Evolutionary conservation across 495 filamentous ascomycete species (phyloP).

Genomic region (Neurospora africana): DNA sequence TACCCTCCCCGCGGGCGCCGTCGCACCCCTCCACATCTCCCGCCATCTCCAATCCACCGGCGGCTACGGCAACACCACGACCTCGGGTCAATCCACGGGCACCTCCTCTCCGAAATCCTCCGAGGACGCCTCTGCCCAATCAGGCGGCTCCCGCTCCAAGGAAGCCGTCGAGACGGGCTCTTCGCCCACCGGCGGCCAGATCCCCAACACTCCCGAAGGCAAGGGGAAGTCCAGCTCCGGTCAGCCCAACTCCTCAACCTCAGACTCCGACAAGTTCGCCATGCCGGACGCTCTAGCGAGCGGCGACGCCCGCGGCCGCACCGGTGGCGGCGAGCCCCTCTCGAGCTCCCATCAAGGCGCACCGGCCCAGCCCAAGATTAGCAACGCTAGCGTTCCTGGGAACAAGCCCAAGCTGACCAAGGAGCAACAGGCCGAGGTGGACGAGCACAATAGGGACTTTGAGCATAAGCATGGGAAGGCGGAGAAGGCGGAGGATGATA

Average conservation of each 20-base stretch:
- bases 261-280: not conserved
- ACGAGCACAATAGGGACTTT: slow-evolving; percentile 41
- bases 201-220: not conserved
- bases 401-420: slow-evolving; percentile 25
- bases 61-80: not conserved
- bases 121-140: slow-evolving; percentile 32
- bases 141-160: slow-evolving; percentile 35
- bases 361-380: slow-evolving; percentile 36
- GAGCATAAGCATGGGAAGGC: slow-evolving; percentile 37
- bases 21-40: not conserved
- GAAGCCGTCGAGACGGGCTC: slow-evolving; percentile 21
- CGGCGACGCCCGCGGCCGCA: slow-evolving; percentile 24
- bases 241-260: not conserved
- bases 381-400: slow-evolving; percentile 28
- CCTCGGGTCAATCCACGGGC: slow-evolving; percentile 26
- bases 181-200: slow-evolving; percentile 12
- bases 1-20: not conserved
- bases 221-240: not conserved
- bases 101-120: slow-evolving; percentile 19
- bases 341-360: slow-evolving; percentile 26
- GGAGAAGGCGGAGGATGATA: slow-evolving; percentile 26
- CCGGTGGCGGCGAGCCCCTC: slow-evolving; percentile 30
- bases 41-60: not conserved
- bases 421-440: slow-evolving; percentile 40
- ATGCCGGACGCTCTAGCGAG: slow-evolving; percentile 17